These are phyloP conservation scores for Sorghum bicolor DNA, from an alignment of 176 grass and related monocot species.

Conservation along the genomic window DNA sequence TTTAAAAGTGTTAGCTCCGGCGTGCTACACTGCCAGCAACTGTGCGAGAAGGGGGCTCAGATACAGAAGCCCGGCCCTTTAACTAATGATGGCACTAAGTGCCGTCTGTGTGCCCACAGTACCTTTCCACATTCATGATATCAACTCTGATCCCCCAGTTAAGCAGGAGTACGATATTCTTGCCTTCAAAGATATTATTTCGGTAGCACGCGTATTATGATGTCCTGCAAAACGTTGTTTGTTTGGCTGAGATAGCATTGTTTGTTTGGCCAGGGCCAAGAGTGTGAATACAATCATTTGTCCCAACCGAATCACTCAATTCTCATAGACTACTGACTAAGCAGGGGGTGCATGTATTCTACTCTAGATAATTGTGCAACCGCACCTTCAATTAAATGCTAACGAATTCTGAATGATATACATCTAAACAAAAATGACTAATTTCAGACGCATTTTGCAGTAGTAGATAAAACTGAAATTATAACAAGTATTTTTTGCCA, in stretches of 20 bases:
- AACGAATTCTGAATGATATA: background rate
- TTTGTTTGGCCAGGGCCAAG: background rate
- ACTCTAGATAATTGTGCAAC: background rate
- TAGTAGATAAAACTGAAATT: background rate
- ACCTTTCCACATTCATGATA: background rate
- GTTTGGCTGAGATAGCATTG: background rate
- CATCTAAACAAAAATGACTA: background rate
- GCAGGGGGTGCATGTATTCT: too few species aligned
- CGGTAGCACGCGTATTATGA: slow-evolving; percentile 2
- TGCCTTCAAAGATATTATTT: slow-evolving; percentile 36
- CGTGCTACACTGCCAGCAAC: background rate
- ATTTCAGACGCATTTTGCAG: background rate
- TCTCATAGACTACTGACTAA: too few species aligned
- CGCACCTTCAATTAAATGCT: background rate
- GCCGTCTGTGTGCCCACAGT: background rate
- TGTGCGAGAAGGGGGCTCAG: background rate
- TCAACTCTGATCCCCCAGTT: background rate
- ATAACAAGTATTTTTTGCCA: background rate
- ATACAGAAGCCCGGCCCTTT: background rate
- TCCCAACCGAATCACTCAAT: background rate
- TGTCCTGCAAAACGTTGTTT: background rate
- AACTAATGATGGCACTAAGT: background rate
- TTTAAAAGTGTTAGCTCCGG: background rate
- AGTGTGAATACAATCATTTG: background rate
- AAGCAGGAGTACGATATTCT: slow-evolving; percentile 6